These are phyloP conservation scores for Boechera retrofracta DNA, from an alignment of 345 rosid genomes.

Conservation along the genomic window DNA sequence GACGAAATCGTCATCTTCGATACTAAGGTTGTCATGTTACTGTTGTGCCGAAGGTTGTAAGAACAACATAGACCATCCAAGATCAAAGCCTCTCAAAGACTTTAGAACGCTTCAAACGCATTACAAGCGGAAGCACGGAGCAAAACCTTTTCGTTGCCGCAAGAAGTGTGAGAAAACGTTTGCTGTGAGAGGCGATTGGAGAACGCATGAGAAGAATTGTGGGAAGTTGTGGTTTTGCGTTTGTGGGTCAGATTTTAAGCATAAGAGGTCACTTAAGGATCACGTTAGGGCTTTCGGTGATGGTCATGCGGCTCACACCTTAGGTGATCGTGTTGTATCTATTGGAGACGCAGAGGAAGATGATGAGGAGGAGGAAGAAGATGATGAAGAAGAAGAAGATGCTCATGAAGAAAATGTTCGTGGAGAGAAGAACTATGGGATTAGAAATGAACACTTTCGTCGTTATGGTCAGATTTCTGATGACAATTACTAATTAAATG, in stretches of 20 bases:
- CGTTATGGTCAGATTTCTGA: conserved; percentile 39
- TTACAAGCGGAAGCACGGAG: conserved; percentile 83
- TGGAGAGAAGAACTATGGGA: conserved; percentile 33
- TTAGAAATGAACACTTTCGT: conserved; percentile 39
- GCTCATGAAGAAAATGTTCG: conserved; percentile 6
- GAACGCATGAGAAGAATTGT: conserved; percentile 98
- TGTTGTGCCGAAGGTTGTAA: conserved; percentile 85
- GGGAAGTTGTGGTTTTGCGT: conserved; percentile 97
- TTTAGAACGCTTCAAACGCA: conserved; percentile 94
- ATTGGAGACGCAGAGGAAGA: conserved; percentile 40
- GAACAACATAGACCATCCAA: conserved; percentile 85
- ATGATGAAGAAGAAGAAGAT: conserved; percentile 24
- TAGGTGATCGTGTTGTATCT: conserved; percentile 39
- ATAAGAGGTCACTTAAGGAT: conserved; percentile 96
- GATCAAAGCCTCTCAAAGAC: conserved; percentile 83
- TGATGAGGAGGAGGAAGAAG: conserved; percentile 36
- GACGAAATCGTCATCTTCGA: conserved; percentile 69
- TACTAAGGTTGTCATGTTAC: conserved; percentile 81
- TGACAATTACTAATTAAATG: conserved; percentile 13
- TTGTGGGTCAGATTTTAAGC: conserved; percentile 98
- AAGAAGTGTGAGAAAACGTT: conserved; percentile 79
- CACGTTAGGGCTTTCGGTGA: conserved; percentile 92
- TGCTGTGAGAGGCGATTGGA: conserved; percentile 98
- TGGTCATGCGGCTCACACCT: conserved; percentile 90
- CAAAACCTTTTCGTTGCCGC: conserved; percentile 78